These are phyloP conservation scores for Sporothrix schenckii DNA, from an alignment of 2,329 filamentous ascomycete genomes.

Conservation along the genomic window DNA sequence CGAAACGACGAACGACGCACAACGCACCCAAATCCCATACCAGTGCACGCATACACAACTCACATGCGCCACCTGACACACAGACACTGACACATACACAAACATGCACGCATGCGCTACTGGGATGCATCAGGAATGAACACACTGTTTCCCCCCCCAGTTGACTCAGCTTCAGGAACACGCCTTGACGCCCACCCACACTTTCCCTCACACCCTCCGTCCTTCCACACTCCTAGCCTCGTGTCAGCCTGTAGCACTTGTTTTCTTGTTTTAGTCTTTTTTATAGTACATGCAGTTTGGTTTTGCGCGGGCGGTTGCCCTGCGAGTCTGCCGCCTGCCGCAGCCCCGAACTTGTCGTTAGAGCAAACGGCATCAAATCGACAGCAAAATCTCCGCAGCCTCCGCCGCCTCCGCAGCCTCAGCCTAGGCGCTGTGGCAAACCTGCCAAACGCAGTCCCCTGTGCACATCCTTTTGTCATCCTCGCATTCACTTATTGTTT, in stretches of 20 bases:
- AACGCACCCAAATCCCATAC: neutral
- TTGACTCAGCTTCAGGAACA: constrained; percentile 27
- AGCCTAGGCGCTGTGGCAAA: constrained; percentile 30
- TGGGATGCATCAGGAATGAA: constrained; percentile 24
- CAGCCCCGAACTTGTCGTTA: constrained; percentile 3
- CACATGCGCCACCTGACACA: constrained; percentile 12
- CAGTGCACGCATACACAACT: neutral
- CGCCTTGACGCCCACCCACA: neutral
- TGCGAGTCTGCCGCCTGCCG: constrained; percentile 4
- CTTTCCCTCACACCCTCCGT: neutral
- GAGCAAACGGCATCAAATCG: neutral
- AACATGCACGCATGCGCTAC: constrained; percentile 4
- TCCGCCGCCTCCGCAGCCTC: constrained; percentile 20
- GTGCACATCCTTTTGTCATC: constrained; percentile 22
- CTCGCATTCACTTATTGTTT: neutral
- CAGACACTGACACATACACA: neutral
- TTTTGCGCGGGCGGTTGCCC: neutral
- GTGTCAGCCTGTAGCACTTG: constrained; percentile 27
- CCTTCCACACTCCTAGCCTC: constrained; percentile 18
- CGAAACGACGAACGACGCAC: neutral
- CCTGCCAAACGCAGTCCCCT: constrained; percentile 8
- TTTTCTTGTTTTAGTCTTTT: constrained; percentile 25
- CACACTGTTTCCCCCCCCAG: neutral
- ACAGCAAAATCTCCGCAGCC: neutral
- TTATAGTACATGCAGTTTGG: constrained; percentile 16